Percentiles rank a stretch among this genome's conserved stretches.
Conservation (phyloP, 2,329 filamentous ascomycete species). For the Aspergillus tanneri region DNA sequence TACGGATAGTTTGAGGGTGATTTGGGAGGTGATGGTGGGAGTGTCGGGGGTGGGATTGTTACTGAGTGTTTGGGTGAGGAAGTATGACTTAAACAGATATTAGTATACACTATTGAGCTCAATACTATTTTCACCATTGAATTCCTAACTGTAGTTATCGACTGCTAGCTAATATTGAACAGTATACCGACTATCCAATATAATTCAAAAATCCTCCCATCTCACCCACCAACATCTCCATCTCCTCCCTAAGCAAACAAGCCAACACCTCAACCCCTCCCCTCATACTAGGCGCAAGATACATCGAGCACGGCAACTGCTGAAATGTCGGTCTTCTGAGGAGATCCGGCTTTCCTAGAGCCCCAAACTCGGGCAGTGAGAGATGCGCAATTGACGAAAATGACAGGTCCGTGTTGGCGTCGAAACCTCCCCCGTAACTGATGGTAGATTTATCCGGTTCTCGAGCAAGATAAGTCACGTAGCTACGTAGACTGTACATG, state of each 20-base stretch:
- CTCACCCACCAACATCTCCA: constrained; percentile 4
- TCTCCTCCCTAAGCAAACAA: constrained; percentile 16
- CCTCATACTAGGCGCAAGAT: constrained; percentile 10
- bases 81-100: constrained; percentile 36
- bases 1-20: constrained; percentile 51
- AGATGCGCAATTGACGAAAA: constrained; percentile 19
- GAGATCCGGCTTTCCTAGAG: constrained; percentile 10
- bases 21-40: constrained; percentile 56
- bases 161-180: too few relatives aligned
- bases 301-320: constrained; percentile 14
- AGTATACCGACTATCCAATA: too few relatives aligned
- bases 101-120: too few relatives aligned
- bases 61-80: constrained; percentile 52
- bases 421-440: constrained; percentile 17
- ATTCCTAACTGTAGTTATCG: too few relatives aligned
- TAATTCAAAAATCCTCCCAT: too few relatives aligned
- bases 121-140: too few relatives aligned
- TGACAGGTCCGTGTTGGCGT: constrained; percentile 15
- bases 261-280: constrained; percentile 14
- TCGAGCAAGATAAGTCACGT: constrained; percentile 18
- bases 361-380: constrained; percentile 11
- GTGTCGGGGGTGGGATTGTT: constrained; percentile 51
- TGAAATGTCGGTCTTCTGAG: constrained; percentile 12
- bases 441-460: constrained; percentile 16
- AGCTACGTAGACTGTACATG: constrained; percentile 13